Evolutionary conservation across 2,329 filamentous ascomycete genomes (phyloP).

Genomic region (Xylaria sp.): DNA sequence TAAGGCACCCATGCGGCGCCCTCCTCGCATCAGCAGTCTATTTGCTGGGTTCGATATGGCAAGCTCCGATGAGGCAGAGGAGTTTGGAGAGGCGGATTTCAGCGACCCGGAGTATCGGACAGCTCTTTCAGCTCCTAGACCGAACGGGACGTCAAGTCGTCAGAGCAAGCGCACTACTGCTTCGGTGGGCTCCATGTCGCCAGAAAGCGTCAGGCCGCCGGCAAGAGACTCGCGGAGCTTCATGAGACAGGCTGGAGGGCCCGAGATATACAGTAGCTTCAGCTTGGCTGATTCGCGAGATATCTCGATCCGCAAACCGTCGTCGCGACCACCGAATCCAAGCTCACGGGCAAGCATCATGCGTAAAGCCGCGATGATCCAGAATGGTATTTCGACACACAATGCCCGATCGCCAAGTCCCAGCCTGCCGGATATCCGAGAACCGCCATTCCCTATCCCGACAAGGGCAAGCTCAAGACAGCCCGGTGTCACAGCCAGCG

Average conservation of each 20-base stretch:
- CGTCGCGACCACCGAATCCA: slow-evolving; percentile 45
- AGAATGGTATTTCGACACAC: slow-evolving; percentile 76
- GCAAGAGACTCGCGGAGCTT: slow-evolving; percentile 39
- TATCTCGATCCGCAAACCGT: slow-evolving; percentile 40
- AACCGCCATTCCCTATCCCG: slow-evolving; percentile 91
- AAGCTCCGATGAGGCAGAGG: slow-evolving; percentile 70
- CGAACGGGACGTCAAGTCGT: slow-evolving; percentile 48
- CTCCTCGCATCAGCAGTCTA: slow-evolving; percentile 80
- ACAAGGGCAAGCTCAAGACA: slow-evolving; percentile 85
- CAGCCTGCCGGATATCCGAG: slow-evolving; percentile 62
- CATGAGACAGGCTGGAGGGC: slow-evolving; percentile 45
- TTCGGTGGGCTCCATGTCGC: slow-evolving; percentile 48
- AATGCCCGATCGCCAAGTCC: slow-evolving; percentile 68
- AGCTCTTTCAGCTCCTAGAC: slow-evolving; percentile 67
- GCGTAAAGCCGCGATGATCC: slow-evolving; percentile 79
- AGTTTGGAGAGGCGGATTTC: slow-evolving; percentile 64
- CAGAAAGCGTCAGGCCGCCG: slow-evolving; percentile 45
- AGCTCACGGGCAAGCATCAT: slow-evolving; percentile 65
- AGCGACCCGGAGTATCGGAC: slow-evolving; percentile 73
- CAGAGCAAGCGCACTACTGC: slow-evolving; percentile 51
- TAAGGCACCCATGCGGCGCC: slow-evolving; percentile 67
- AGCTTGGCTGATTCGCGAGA: slow-evolving; percentile 43
- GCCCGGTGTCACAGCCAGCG: slow-evolving; percentile 68
- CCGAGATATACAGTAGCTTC: slow-evolving; percentile 55
- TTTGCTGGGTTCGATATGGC: slow-evolving; percentile 82